Evolutionary conservation across 176 grass and related monocot species (phyloP).

Genomic region (Poa annua): DNA sequence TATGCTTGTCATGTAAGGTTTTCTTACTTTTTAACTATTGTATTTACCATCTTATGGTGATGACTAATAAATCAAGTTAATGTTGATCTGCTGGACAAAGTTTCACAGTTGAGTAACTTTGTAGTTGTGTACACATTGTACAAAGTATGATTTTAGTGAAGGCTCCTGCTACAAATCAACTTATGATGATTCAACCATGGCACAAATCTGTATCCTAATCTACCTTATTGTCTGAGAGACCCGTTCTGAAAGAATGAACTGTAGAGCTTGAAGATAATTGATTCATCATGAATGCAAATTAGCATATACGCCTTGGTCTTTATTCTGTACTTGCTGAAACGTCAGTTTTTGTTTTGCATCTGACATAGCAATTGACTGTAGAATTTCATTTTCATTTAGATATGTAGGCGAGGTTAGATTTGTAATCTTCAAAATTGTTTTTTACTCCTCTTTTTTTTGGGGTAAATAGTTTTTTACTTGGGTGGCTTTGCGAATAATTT

Average conservation of each 20-base stretch:
- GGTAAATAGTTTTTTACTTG: constrained; percentile 8
- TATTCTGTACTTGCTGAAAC: background rate
- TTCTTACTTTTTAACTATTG: constrained; percentile 20
- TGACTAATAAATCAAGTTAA: constrained; percentile 26
- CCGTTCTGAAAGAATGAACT: background rate
- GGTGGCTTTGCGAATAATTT: constrained; percentile 31
- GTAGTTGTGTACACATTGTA: constrained; percentile 1
- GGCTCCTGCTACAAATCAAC: constrained; percentile 20
- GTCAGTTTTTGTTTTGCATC: background rate
- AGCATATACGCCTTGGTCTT: background rate
- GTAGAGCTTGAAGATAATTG: constrained; percentile 28
- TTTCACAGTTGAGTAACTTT: background rate
- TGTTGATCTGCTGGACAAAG: constrained; percentile 27
- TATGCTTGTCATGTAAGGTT: constrained; percentile 97
- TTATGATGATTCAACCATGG: constrained; percentile 20
- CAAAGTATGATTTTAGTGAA: constrained; percentile 29
- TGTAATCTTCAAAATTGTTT: background rate
- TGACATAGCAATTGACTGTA: background rate
- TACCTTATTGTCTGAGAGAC: background rate
- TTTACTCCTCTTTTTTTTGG: background rate
- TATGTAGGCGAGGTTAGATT: background rate
- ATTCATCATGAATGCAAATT: background rate
- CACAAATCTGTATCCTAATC: background rate
- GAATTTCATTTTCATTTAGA: constrained; percentile 27
- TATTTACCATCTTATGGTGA: constrained; percentile 3